Conservation (phyloP, 2,329 filamentous ascomycete genomes). For the Grosmannia huntii region DNA sequence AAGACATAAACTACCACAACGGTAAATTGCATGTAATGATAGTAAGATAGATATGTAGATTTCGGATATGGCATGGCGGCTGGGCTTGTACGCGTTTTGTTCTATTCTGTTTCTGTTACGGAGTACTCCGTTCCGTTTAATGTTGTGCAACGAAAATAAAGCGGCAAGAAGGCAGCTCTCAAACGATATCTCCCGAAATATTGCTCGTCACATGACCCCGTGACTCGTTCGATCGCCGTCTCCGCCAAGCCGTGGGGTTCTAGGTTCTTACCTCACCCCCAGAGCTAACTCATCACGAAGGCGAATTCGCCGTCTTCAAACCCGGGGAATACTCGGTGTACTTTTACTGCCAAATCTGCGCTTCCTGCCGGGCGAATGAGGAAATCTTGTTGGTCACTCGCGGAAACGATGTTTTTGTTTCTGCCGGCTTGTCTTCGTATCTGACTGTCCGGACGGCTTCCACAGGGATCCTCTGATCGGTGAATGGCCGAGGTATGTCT, state of each 20-base stretch:
- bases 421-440: conserved; percentile 1
- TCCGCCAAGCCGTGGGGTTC: background rate
- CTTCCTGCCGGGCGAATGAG: background rate
- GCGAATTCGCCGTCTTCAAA: background rate
- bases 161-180: background rate
- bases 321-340: background rate
- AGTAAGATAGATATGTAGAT: background rate
- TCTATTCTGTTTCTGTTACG: background rate
- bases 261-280: background rate
- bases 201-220: background rate
- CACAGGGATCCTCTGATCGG: background rate
- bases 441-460: background rate
- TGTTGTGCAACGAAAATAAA: background rate
- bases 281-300: background rate
- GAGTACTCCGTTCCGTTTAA: too few species aligned
- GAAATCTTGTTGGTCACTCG: background rate
- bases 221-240: background rate
- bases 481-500: background rate
- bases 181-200: background rate
- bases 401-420: background rate
- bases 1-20: too few species aligned
- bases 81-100: background rate
- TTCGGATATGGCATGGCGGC: background rate
- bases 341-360: background rate
- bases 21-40: background rate